Evolutionary conservation across 2,329 filamentous ascomycete species (phyloP).

Genomic region (Seiridium cupressi): DNA sequence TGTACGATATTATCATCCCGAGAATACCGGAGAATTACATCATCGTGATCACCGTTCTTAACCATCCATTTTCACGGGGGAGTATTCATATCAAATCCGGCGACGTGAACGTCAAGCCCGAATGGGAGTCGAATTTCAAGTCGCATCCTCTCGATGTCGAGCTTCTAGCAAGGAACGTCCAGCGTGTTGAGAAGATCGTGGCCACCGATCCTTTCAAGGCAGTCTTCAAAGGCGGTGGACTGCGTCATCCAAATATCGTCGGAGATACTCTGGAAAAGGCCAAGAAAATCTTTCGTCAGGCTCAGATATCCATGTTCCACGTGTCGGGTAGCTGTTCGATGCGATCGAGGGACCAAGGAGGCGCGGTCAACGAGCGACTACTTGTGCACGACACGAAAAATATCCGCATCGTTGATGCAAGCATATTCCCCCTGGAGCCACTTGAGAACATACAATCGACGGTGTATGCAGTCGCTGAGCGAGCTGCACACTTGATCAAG

Average conservation of each 20-base stretch:
- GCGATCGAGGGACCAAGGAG: conserved; percentile 12
- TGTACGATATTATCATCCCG: background rate
- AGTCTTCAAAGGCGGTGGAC: conserved; percentile 35
- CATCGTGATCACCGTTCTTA: conserved; percentile 10
- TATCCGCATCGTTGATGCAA: conserved; percentile 18
- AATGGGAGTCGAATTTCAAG: conserved; percentile 58
- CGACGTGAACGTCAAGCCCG: conserved; percentile 38
- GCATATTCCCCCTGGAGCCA: conserved; percentile 16
- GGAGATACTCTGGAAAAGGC: conserved; percentile 30
- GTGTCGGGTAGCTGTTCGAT: conserved; percentile 42
- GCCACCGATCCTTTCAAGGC: conserved; percentile 38
- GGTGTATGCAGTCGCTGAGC: conserved; percentile 6
- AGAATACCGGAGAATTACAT: conserved; percentile 16
- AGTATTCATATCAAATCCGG: background rate
- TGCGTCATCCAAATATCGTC: conserved; percentile 31
- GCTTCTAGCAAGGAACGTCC: conserved; percentile 40
- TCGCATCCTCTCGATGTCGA: conserved; percentile 56
- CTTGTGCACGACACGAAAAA: conserved; percentile 14
- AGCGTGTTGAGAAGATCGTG: conserved; percentile 35
- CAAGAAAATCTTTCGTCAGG: conserved; percentile 31
- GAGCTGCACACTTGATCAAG: conserved; percentile 3
- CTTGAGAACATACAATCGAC: conserved; percentile 12
- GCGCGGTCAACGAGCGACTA: conserved; percentile 14
- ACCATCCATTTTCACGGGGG: background rate
- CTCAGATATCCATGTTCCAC: conserved; percentile 42